Conservation (phyloP, 139 green algal genomes). For the Chlamydomonas applanata region DNA sequence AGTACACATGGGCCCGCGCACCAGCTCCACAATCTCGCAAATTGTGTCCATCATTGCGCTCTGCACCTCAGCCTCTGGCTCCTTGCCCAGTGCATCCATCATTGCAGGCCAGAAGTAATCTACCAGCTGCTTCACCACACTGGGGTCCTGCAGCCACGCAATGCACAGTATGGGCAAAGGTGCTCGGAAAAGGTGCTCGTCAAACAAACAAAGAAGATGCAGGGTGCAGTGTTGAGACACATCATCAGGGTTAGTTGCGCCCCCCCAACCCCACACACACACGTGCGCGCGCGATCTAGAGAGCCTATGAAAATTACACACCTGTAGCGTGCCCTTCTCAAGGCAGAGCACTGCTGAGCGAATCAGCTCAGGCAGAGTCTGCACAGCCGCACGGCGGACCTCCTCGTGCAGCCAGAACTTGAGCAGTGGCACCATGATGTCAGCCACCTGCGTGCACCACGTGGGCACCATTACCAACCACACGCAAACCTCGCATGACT, state of each 20-base stretch:
- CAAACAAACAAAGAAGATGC: too few relatives aligned
- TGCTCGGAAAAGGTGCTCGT: too few relatives aligned
- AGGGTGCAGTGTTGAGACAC: too few relatives aligned
- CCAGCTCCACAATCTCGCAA: slow-evolving; percentile 61
- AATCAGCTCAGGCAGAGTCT: slow-evolving; percentile 86
- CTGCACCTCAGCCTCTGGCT: slow-evolving; percentile 75
- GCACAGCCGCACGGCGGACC: slow-evolving; percentile 61
- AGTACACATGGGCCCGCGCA: too few relatives aligned
- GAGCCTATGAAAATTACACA: too few relatives aligned
- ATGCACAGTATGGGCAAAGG: too few relatives aligned
- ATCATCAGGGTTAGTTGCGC: too few relatives aligned
- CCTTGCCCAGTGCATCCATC: slow-evolving; percentile 54
- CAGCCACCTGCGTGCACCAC: slow-evolving; percentile 26
- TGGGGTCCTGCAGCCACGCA: slow-evolving; percentile 10
- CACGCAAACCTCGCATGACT: too few relatives aligned
- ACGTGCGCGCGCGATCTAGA: too few relatives aligned
- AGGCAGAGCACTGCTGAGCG: slow-evolving; percentile 61
- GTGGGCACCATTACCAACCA: too few relatives aligned
- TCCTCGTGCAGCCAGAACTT: slow-evolving; percentile 99
- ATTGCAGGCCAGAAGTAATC: slow-evolving; percentile 39
- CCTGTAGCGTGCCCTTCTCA: slow-evolving; percentile 51
- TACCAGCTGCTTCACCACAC: slow-evolving; percentile 30
- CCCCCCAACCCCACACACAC: too few relatives aligned
- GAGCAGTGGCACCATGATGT: slow-evolving; percentile 67
- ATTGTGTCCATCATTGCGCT: slow-evolving; percentile 65